phyloP scores from a whole-genome alignment of 805 yeast genomes.

The Pichia rugopelliculosa region DNA sequence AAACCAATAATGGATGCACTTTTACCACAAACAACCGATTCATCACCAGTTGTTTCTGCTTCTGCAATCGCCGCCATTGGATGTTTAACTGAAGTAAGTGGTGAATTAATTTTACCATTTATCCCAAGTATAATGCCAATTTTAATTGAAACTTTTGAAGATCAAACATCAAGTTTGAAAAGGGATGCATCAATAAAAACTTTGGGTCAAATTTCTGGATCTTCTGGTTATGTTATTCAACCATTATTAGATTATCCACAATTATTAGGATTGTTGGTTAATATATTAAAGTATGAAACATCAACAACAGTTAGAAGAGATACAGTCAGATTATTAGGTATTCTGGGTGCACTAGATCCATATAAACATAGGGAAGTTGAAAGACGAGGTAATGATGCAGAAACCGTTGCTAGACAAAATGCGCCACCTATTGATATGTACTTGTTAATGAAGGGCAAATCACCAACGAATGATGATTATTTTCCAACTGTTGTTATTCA shows the following conservation, averaged over 20 bases:
- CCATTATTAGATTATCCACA: slow-evolving; percentile 92
- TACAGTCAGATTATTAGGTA: slow-evolving; percentile 83
- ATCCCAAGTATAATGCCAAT: slow-evolving; percentile 78
- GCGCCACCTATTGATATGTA: slow-evolving; percentile 90
- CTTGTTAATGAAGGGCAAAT: slow-evolving; percentile 84
- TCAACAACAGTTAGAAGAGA: slow-evolving; percentile 73
- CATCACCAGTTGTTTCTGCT: slow-evolving; percentile 75
- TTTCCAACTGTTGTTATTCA: slow-evolving; percentile 92
- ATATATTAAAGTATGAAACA: slow-evolving; percentile 73
- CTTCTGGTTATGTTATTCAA: slow-evolving; percentile 91
- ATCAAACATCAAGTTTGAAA: slow-evolving; percentile 81
- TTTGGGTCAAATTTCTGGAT: slow-evolving; percentile 79
- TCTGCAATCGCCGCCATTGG: slow-evolving; percentile 84
- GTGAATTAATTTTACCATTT: slow-evolving; percentile 71
- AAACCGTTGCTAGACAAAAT: slow-evolving; percentile 57
- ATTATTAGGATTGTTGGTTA: slow-evolving; percentile 70
- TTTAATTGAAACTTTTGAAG: slow-evolving; percentile 80
- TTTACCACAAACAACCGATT: slow-evolving; percentile 65
- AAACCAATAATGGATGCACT: slow-evolving; percentile 84
- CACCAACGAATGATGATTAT: slow-evolving; percentile 88
- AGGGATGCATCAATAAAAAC: slow-evolving; percentile 86
- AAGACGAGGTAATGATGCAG: slow-evolving; percentile 34
- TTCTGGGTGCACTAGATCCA: slow-evolving; percentile 94
- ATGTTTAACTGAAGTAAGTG: slow-evolving; percentile 81
- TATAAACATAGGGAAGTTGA: slow-evolving; percentile 91